Evolutionary conservation across 192 early-diverging fungal species (phyloP), one percentile per base, ranked within the genome.

Genomic region (Paraglomus brasilianum): DNA sequence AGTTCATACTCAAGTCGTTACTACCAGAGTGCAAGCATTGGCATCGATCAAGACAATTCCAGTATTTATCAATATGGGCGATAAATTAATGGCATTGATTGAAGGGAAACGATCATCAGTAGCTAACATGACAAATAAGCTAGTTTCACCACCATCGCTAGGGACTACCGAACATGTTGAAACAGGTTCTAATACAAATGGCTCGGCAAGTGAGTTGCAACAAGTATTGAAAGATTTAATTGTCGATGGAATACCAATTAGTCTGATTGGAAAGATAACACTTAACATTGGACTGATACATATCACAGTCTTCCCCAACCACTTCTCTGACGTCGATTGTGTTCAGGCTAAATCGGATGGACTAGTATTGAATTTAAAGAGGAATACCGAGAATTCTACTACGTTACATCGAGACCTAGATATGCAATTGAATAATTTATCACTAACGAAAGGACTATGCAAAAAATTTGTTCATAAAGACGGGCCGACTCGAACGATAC

Each of bases 21-120:
- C 83, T 30, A 17, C 24, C 46, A 52, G n/a, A 36, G 58, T 69
- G 44, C 53, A 69, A 45, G 67, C 67, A 43, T 45, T 69, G 13
- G 78, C 77, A 40, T 59, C 55, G 48, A 50, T 77, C 19, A 77
- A 79, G 19, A 89, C 88, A 1, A 77, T 90, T 19, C 88, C 88
- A 9, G 80, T 82, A 0, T 72, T 90, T 39, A 69, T 86, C 30
- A 75, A 78, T 36, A 82, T 87, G 76, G 21, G 57, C 2, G 66
- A 79, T 38, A 78, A 78, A 39, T 65, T 90, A 13, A 65, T 56
- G 15, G 74, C 66, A 36, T 71, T 84, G 17, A 51, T 89, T 14
- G 83, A 88, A 65, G 84, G 89, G 69, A 90, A 90, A 30, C 22
- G 40, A 46, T 47, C 21, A 10, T 43, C 43, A 13, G 67, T 56